These are phyloP conservation scores for Claviceps capensis DNA, from an alignment of 2,329 filamentous ascomycete genomes.

Conservation along the genomic window DNA sequence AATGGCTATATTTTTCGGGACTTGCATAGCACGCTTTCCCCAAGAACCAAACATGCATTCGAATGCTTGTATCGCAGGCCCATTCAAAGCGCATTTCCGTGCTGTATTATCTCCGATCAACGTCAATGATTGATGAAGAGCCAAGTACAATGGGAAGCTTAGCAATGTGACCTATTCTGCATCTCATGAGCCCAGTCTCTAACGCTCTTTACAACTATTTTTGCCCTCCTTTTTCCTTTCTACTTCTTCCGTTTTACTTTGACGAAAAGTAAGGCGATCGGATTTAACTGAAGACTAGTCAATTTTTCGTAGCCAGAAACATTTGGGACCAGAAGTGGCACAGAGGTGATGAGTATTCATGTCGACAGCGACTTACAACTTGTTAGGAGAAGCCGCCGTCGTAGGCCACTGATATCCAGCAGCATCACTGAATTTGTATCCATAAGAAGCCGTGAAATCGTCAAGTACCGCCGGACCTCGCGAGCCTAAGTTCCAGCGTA, in stretches of 20 bases:
- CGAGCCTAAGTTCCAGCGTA: slow-evolving; percentile 53
- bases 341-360: slow-evolving; percentile 6
- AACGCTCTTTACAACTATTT: neutral
- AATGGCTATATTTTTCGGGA: no score
- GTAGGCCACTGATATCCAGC: slow-evolving; percentile 93
- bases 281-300: neutral
- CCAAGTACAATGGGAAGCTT: neutral
- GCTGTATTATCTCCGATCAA: neutral
- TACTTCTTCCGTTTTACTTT: no score
- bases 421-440: slow-evolving; percentile 97
- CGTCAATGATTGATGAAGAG: neutral
- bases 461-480: slow-evolving; percentile 92
- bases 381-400: slow-evolving; percentile 57
- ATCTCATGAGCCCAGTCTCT: neutral
- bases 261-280: neutral
- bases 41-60: neutral
- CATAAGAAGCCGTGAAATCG: slow-evolving; percentile 95
- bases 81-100: neutral
- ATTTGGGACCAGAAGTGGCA: neutral
- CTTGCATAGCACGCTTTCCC: no score
- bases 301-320: neutral
- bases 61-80: neutral
- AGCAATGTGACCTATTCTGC: neutral
- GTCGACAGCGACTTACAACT: slow-evolving; percentile 50
- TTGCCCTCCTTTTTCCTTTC: neutral